These are phyloP conservation scores for Suillus brevipes DNA, from an alignment of 768 basidiomycete species.

Conservation along the genomic window DNA sequence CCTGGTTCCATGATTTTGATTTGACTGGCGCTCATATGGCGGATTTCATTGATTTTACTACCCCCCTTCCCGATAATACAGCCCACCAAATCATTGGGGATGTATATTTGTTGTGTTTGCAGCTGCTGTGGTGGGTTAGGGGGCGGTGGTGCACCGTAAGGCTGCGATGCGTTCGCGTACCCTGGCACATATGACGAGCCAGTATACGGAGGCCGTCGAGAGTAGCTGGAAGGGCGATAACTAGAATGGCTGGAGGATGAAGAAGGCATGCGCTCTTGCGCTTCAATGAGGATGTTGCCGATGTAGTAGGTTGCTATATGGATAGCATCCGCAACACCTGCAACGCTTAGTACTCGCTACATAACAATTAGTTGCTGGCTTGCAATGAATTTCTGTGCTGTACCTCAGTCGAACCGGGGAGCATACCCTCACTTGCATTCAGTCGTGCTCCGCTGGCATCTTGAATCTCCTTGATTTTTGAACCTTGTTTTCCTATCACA, in stretches of 20 bases:
- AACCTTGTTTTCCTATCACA: conserved; percentile 96
- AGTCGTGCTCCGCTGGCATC: conserved; percentile 95
- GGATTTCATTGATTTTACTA: conserved; percentile 97
- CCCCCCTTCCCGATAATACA: conserved; percentile 99
- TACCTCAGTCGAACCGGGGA: conserved; percentile 99
- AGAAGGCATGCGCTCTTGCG: conserved; percentile 81
- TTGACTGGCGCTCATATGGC: conserved; percentile 91
- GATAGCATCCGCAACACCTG: conserved; percentile 97
- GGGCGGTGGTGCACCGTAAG: conserved; percentile 44
- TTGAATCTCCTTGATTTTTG: conserved; percentile 99
- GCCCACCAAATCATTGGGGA: conserved; percentile 96
- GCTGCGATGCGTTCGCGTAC: conserved; percentile 45
- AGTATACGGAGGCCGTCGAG: conserved; percentile 46
- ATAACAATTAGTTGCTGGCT: conserved; percentile 16
- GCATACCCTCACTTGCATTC: conserved; percentile 97
- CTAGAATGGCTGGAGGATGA: conserved; percentile 52
- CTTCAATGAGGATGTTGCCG: conserved; percentile 94
- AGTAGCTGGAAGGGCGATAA: conserved; percentile 66
- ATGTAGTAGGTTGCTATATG: conserved; percentile 99
- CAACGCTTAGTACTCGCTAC: conserved; percentile 95
- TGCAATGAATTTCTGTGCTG: conserved; percentile 16
- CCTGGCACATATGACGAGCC: conserved; percentile 76
- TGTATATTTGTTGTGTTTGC: conserved; percentile 97
- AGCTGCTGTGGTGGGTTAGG: conserved; percentile 70
- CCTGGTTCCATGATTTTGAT: conserved; percentile 99